These are phyloP conservation scores for Paramecium sexaurelia DNA, from an alignment of 73 alveolate genomes.

Conservation along the genomic window DNA sequence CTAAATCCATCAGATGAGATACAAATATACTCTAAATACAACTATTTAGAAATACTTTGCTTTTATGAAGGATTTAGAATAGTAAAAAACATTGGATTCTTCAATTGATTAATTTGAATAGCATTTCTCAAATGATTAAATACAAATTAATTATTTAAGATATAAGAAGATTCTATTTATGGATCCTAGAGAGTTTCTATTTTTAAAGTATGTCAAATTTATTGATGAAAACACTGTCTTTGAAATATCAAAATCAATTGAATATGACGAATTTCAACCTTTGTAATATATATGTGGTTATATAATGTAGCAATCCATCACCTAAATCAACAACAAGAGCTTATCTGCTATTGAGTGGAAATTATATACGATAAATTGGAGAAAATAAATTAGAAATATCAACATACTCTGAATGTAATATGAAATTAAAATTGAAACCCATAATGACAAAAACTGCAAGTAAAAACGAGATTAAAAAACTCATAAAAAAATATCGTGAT, in stretches of 20 bases:
- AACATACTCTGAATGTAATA: slow-evolving; percentile 36
- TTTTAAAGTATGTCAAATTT: background rate
- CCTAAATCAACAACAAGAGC: slow-evolving; percentile 45
- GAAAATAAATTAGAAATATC: slow-evolving; percentile 28
- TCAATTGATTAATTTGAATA: slow-evolving; percentile 5
- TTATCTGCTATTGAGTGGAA: background rate
- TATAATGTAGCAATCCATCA: background rate
- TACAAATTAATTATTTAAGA: slow-evolving; percentile 6
- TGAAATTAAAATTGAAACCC: slow-evolving; percentile 48
- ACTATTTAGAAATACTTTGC: slow-evolving; percentile 14
- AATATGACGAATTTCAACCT: background rate
- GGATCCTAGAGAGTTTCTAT: slow-evolving; percentile 50
- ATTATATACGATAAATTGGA: background rate
- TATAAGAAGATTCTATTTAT: slow-evolving; percentile 41
- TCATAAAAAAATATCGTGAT: slow-evolving; percentile 41
- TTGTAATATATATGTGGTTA: background rate
- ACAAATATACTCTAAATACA: slow-evolving; percentile 29
- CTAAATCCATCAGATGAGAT: slow-evolving; percentile 19
- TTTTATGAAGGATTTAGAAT: slow-evolving; percentile 20
- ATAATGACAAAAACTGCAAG: slow-evolving; percentile 53
- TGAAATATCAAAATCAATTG: slow-evolving; percentile 18
- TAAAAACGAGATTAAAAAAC: slow-evolving; percentile 37
- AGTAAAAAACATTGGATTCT: background rate
- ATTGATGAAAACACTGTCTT: background rate
- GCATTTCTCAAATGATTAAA: background rate